Evolutionary conservation across 768 basidiomycete genomes (phyloP), one percentile per base, ranked within the genome.

Genomic region (Hemileccinum impolitum): DNA sequence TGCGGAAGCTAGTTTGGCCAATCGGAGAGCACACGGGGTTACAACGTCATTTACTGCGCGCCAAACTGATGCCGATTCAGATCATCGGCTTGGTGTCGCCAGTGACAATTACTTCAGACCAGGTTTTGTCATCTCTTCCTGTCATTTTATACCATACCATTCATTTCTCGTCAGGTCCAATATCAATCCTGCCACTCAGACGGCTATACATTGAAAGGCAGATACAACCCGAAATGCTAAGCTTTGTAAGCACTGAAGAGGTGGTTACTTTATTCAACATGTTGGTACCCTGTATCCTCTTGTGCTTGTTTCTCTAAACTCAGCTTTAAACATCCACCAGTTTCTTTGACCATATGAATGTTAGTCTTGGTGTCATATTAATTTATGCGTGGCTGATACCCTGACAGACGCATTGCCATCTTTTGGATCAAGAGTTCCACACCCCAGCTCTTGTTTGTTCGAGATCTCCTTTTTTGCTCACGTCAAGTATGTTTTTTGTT

Each of bases 381-480:
- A 23, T 31, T 19, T 17, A 15, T 17, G 15, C 19, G 11, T 18
- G 39, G 48, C 37, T 64, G 49, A 56, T 45, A 54, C 39, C 19
- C 38, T 42, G 36, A 38, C 53, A 92, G 87, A 80, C 81, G 70
- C 90, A 92, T 55, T 83, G 84, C 48, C 85, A 85, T 47, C 71
- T 97, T 41, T 71, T 99, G 42, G 91, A 95, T 58, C 78, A 80
- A 36, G 81, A 87, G 42, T 94, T 95, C 68, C 96, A 98, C 67
- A 96, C 95, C 0, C 94, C 95, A 1, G 82, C 91, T 3, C 79
- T 96, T 32, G 90, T 97, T 14, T 94, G 94, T 62, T 92, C 90
- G 23, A 84, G 96, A 19, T 94, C 90, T 32, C 95, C 95, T 0
- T 97, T 99, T 71, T 70, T 99, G 40, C 77, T 98, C 47, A 98